These are phyloP conservation scores for Rhodamnia argentea DNA, from an alignment of 345 rosid genomes.

Conservation along the genomic window DNA sequence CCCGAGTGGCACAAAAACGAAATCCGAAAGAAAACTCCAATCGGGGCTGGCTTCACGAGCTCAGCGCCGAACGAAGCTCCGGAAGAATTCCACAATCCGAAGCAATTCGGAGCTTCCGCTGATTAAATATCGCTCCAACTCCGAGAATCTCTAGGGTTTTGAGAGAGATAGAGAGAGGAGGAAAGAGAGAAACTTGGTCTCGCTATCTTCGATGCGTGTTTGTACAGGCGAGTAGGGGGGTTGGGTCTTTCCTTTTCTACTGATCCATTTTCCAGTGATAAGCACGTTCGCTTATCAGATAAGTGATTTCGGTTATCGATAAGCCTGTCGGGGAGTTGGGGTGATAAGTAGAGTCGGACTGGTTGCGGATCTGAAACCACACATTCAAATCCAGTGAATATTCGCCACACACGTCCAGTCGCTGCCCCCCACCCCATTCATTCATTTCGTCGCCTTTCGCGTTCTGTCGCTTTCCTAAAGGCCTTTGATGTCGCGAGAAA, in stretches of 20 bases:
- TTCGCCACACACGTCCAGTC: conserved; percentile 53
- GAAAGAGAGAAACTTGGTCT: conserved; percentile 26
- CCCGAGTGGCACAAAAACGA: not conserved
- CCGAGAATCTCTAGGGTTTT: conserved; percentile 61
- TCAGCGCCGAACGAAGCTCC: not conserved
- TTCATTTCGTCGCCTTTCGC: not conserved
- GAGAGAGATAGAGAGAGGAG: conserved; percentile 11
- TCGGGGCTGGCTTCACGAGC: not conserved
- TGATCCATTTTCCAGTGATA: conserved; percentile 37
- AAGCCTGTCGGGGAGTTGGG: not conserved
- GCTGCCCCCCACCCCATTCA: not conserved
- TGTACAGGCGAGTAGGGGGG: not conserved
- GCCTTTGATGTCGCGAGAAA: not conserved
- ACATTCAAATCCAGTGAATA: conserved; percentile 51
- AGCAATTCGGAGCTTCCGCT: not conserved
- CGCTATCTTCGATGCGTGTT: conserved; percentile 75
- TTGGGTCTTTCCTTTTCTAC: conserved; percentile 26
- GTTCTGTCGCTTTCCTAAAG: not conserved
- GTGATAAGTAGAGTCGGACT: conserved; percentile 2
- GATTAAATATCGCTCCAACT: conserved; percentile 8
- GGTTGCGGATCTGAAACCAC: conserved; percentile 51
- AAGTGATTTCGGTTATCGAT: fast-evolving
- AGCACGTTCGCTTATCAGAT: fast-evolving
- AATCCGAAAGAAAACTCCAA: not conserved
- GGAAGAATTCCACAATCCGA: not conserved